Conservation (phyloP, 768 basidiomycete species). For the Termitomyces sp. region DNA sequence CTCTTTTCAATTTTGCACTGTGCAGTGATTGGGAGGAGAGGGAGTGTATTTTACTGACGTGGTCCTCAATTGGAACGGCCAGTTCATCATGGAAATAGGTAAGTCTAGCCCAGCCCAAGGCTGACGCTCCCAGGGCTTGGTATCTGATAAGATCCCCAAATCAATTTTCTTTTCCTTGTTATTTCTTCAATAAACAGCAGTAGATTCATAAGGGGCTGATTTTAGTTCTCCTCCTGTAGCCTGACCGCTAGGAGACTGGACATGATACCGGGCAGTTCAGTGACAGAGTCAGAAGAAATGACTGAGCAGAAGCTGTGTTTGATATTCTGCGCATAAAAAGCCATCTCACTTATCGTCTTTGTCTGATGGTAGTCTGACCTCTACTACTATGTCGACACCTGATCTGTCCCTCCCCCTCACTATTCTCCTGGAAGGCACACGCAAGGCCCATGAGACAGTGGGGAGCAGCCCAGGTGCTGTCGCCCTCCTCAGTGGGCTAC, state of each 20-base stretch:
- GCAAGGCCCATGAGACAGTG: conserved; percentile 53
- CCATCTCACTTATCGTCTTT: not conserved
- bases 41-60: no score
- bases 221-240: not conserved
- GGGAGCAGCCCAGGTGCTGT: conserved; percentile 55
- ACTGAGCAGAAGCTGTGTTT: not conserved
- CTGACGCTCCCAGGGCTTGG: not conserved
- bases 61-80: no score
- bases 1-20: no score
- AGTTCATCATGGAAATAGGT: no score
- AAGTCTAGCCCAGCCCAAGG: no score
- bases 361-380: conserved; percentile 1
- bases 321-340: not conserved
- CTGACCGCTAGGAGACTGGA: not conserved
- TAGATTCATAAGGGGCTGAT: not conserved
- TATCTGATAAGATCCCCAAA: conserved; percentile 15
- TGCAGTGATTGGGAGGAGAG: no score
- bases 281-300: not conserved
- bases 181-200: not conserved
- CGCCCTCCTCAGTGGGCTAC: conserved; percentile 55
- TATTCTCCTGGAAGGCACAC: conserved; percentile 44
- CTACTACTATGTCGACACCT: conserved; percentile 29
- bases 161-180: not conserved
- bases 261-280: not conserved
- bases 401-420: conserved; percentile 42